Base-by-base conservation (phyloP, 2,329 filamentous ascomycete genomes). In the Fusarium hostae region DNA sequence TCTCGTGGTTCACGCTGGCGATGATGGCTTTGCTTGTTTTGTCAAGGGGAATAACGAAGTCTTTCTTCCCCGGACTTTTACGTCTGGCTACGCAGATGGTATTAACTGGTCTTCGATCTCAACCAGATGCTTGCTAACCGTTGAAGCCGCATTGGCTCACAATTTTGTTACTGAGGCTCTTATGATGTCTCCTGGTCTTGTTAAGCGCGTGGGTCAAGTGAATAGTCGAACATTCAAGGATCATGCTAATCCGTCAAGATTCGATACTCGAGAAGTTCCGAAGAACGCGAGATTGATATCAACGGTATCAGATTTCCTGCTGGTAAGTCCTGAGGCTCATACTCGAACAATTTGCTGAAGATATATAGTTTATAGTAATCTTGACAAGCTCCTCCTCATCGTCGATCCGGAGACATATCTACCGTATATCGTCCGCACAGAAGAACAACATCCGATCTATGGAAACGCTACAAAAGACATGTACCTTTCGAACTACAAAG, bases 51-150 rank as follows among this genome's bases (percentile, higher is more conserved):
- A 73, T 12, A 71, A 73, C 28, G 24, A 71, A 32, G 67, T 73
- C 12, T 64, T 52, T 39, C 44, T 71, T 0, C 52, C 63, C 0
- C 28, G 26, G 3, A 34, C 65, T 18, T 9, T 48, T 3, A 50
- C 70, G 18, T 59, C 63, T 13, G 66, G 70, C 13, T 73, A 62
- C 2, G 54, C 51, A 8, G 70, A 73, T 32, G 3, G 70, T 73
- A 16, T 26, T 15, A 11, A 35, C 20, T 0, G 1, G 2, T 6
- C 2, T 13, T 6, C 4, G 0, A 1, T 18, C 1, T 8, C 9
- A 6, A 1, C 2, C 2, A 6, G 0, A 24, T 1, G 1, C n/a
- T 44, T 4, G 26, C 9, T 35, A 1, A 48, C 10, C 3, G 0
- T 0, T 1, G 0, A 8, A 73, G 70, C 56, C 32, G 47, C 56